Conservation (phyloP, 2,329 filamentous ascomycete species). For the Corinectria fuckeliana region DNA sequence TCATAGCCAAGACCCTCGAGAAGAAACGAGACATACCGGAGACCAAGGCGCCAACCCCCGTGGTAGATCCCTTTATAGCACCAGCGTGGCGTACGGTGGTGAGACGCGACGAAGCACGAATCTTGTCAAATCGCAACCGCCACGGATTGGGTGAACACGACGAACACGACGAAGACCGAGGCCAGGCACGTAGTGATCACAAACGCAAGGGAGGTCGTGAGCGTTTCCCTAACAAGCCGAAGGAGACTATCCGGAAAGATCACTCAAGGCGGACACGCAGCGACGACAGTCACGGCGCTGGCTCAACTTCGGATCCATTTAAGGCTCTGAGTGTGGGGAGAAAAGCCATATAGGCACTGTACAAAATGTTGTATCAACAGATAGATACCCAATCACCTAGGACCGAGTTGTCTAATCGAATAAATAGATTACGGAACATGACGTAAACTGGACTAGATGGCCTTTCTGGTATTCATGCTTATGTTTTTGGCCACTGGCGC, state of each 20-base stretch:
- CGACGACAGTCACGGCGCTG: not conserved
- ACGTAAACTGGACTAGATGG: not conserved
- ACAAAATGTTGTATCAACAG: constrained; percentile 5
- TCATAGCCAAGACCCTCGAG: not conserved
- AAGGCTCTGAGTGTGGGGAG: not conserved
- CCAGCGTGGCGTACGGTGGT: not conserved
- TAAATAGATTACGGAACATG: not conserved
- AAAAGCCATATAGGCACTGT: not conserved
- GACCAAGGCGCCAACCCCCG: not conserved
- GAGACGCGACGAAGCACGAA: not conserved
- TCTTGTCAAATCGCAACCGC: not conserved
- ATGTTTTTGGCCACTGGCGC: not conserved
- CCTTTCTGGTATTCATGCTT: not conserved
- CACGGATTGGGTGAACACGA: too few species aligned
- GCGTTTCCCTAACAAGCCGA: not conserved
- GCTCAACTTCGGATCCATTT: not conserved
- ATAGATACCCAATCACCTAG: not conserved
- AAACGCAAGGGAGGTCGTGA: not conserved
- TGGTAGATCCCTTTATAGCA: not conserved
- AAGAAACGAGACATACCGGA: not conserved
- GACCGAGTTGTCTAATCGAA: not conserved
- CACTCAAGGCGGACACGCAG: not conserved
- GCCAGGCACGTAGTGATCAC: not conserved
- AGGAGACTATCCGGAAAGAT: too few species aligned
- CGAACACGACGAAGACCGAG: not conserved